phyloP scores from a whole-genome alignment of 1,284 basidiomycete species.

The Vanrija sp. region DNA sequence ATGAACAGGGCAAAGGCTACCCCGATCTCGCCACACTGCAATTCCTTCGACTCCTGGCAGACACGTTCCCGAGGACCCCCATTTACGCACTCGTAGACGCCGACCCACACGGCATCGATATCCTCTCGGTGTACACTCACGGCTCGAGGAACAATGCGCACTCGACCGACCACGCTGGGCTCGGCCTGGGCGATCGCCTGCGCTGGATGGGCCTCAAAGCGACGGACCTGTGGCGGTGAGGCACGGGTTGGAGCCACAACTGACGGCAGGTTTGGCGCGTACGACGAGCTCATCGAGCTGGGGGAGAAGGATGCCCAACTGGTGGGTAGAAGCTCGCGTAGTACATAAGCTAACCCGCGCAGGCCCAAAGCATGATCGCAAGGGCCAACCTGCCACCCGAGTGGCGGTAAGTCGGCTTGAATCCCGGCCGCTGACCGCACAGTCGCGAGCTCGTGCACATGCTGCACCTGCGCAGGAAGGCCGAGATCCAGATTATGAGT shows the following conservation, averaged over 20 bases:
- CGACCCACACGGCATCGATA: constrained; percentile 84
- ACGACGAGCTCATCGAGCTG: constrained; percentile 64
- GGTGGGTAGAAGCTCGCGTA: constrained; percentile 50
- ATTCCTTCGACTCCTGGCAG: constrained; percentile 65
- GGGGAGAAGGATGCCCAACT: constrained; percentile 66
- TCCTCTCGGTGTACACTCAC: constrained; percentile 70
- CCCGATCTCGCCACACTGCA: constrained; percentile 84
- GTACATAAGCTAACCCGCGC: neutral
- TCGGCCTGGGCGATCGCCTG: constrained; percentile 64
- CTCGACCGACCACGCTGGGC: constrained; percentile 44
- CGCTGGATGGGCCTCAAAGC: constrained; percentile 74
- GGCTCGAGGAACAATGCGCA: constrained; percentile 40
- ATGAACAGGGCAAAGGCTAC: constrained; percentile 82
- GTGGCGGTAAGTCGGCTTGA: constrained; percentile 10
- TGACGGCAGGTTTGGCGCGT: constrained; percentile 43
- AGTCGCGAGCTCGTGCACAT: constrained; percentile 72
- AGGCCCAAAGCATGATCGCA: constrained; percentile 8
- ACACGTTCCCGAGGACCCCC: constrained; percentile 64
- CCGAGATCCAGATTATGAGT: constrained; percentile 75
- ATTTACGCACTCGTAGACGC: constrained; percentile 78
- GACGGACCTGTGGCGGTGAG: constrained; percentile 53
- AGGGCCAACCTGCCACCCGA: neutral
- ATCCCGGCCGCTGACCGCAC: constrained; percentile 1
- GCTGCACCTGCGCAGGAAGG: constrained; percentile 72
- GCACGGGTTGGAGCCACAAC: constrained; percentile 48